Evolutionary conservation across 176 grass and related monocot genomes (phyloP).

Genomic region (Eleusine indica): DNA sequence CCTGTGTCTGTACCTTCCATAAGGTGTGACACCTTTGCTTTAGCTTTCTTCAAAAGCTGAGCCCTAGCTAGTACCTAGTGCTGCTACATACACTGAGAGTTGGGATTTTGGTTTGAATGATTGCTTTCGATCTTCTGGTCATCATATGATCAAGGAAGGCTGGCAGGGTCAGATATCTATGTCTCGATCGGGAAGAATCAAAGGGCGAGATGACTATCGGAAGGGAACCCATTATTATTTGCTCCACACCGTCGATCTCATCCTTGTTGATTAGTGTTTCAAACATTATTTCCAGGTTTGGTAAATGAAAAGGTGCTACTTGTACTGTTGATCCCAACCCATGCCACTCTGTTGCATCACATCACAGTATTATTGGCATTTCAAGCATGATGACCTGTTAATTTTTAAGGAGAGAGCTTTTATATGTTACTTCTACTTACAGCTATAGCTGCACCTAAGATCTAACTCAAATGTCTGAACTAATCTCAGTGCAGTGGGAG

Average conservation of each 20-base stretch:
- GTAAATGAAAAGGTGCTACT: neutral
- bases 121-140: conserved; percentile 33
- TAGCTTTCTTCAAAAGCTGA: conserved; percentile 69
- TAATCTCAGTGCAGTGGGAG: neutral
- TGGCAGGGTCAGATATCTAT: conserved; percentile 17
- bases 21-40: conserved; percentile 53
- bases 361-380: conserved; percentile 5
- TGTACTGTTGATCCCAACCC: neutral
- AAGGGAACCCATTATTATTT: neutral
- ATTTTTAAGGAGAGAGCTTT: neutral
- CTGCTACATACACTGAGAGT: conserved; percentile 3
- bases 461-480: neutral
- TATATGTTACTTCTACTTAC: neutral
- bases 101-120: conserved; percentile 43
- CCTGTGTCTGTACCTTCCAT: conserved; percentile 31
- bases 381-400: neutral
- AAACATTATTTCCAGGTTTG: conserved; percentile 3
- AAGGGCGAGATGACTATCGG: conserved; percentile 32
- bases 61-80: conserved; percentile 53
- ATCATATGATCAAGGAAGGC: conserved; percentile 44
- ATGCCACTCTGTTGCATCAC: neutral
- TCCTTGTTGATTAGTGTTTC: neutral
- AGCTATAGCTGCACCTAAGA: neutral
- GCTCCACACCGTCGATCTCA: neutral
- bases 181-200: conserved; percentile 19